Percentiles rank a stretch among this genome's conserved stretches.
Evolutionary conservation across 2,329 filamentous ascomycete genomes (phyloP).

Genomic region (Dissoconium aciculare): DNA sequence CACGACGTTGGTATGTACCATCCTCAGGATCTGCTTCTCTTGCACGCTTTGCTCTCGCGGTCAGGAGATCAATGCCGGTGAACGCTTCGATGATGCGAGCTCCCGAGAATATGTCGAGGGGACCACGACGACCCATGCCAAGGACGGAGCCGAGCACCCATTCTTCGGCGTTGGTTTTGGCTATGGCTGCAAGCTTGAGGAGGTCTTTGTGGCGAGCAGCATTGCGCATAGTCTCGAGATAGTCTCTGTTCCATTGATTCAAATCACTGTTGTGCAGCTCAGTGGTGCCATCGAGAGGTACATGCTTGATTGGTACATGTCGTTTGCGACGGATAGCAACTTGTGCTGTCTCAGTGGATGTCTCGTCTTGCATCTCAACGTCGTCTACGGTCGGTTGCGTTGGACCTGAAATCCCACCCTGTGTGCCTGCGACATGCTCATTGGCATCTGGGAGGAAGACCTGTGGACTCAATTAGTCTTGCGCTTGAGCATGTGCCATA

Average conservation of each 20-base stretch:
- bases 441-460: too few species aligned
- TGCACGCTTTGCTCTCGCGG: slow-evolving; percentile 16
- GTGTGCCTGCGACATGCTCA: too few species aligned
- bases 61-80: slow-evolving; percentile 23
- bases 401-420: too few species aligned
- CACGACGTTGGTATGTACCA: slow-evolving; percentile 15
- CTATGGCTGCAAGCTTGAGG: slow-evolving; percentile 27
- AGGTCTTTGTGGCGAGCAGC: slow-evolving; percentile 31
- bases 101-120: slow-evolving; percentile 46
- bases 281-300: slow-evolving; percentile 35
- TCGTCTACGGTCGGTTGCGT: slow-evolving; percentile 9
- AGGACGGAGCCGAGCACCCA: slow-evolving; percentile 43
- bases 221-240: slow-evolving; percentile 44
- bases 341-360: slow-evolving; percentile 25
- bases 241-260: slow-evolving; percentile 42
- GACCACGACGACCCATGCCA: slow-evolving; percentile 33
- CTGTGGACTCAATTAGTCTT: too few species aligned
- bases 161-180: slow-evolving; percentile 48
- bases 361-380: slow-evolving; percentile 14
- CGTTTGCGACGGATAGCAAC: slow-evolving; percentile 29
- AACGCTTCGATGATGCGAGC: slow-evolving; percentile 37
- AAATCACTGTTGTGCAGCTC: slow-evolving; percentile 44
- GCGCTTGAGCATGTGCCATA: too few species aligned
- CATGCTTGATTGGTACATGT: slow-evolving; percentile 20
- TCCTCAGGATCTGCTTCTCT: slow-evolving; percentile 13